Conservation (phyloP, 2,329 filamentous ascomycete genomes). For the Ophiobolus disseminans region DNA sequence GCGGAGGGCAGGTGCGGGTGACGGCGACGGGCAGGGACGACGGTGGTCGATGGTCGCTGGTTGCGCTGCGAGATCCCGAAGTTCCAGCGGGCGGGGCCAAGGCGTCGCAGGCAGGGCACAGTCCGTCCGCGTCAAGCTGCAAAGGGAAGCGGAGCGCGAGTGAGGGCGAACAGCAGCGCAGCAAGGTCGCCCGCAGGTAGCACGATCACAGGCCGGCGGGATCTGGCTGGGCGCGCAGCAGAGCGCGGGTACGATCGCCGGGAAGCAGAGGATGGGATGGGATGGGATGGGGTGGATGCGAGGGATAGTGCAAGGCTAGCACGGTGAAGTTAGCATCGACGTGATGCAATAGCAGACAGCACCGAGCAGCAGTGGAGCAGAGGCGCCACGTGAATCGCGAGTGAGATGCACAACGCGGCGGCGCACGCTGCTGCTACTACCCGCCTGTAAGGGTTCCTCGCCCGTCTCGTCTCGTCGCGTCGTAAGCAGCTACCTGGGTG, state of each 20-base stretch:
- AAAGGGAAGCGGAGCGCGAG: too few relatives aligned
- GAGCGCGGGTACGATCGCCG: constrained; percentile 3
- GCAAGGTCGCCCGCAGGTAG: constrained; percentile 12
- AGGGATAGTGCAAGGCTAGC: constrained; percentile 1
- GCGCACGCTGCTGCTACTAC: constrained; percentile 19
- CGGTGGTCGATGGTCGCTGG: constrained; percentile 15
- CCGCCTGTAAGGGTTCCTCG: constrained; percentile 30
- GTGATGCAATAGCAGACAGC: constrained; percentile 13
- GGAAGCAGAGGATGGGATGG: too few relatives aligned
- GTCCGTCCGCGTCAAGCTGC: constrained; percentile 12
- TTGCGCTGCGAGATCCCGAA: constrained; percentile 31
- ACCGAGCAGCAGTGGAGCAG: constrained; percentile 10
- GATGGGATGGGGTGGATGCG: too few relatives aligned
- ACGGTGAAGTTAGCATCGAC: constrained; percentile 1
- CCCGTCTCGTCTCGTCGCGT: neutral
- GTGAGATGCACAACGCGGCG: constrained; percentile 10
- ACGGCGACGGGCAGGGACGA: constrained; percentile 13
- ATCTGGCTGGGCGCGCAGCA: constrained; percentile 4
- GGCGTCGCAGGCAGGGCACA: too few relatives aligned
- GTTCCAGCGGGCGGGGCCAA: constrained; percentile 17
- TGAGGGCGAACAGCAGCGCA: constrained; percentile 12
- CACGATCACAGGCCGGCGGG: constrained; percentile 8
- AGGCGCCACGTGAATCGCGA: constrained; percentile 23
- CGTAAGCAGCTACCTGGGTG: constrained; percentile 8
- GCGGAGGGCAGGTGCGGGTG: constrained; percentile 1